Conservation (phyloP, 2,329 filamentous ascomycete species). For the Chaetomium sp. region DNA sequence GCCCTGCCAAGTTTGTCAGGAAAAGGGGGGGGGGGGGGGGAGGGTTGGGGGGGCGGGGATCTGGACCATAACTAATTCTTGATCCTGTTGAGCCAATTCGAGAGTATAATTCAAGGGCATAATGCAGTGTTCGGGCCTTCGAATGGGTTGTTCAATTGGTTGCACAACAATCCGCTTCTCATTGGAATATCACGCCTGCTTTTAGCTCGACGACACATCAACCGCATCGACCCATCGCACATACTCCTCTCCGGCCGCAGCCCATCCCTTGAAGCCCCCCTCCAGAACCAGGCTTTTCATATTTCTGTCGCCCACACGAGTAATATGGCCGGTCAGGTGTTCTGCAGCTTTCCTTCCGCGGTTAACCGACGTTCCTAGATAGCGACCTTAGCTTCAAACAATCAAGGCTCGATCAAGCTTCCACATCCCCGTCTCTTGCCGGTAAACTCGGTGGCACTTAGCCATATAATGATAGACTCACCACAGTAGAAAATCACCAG, state of each 20-base stretch:
- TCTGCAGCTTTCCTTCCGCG: slow-evolving; percentile 48
- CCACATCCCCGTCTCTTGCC: too few species aligned
- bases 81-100: too few species aligned
- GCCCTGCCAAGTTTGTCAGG: too few species aligned
- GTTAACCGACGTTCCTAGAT: slow-evolving; percentile 46
- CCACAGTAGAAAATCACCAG: slow-evolving; percentile 45
- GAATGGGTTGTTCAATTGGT: too few species aligned
- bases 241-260: slow-evolving; percentile 40
- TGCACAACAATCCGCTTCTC: too few species aligned
- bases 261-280: slow-evolving; percentile 52
- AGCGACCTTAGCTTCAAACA: too few species aligned
- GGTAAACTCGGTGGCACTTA: neutral
- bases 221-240: slow-evolving; percentile 43
- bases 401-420: too few species aligned
- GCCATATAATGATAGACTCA: slow-evolving; percentile 23
- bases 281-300: slow-evolving; percentile 44
- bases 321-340: slow-evolving; percentile 50
- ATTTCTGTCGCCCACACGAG: slow-evolving; percentile 31
- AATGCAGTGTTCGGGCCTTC: too few species aligned
- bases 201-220: slow-evolving; percentile 31
- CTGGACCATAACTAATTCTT: too few species aligned
- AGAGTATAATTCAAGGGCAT: too few species aligned
- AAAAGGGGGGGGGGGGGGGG: too few species aligned
- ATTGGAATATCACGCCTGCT: neutral
- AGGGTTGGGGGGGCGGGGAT: too few species aligned